Percentiles rank a stretch among this genome's conserved stretches.
Conservation (phyloP, 768 basidiomycete genomes). For the Trametes sanguinea region DNA sequence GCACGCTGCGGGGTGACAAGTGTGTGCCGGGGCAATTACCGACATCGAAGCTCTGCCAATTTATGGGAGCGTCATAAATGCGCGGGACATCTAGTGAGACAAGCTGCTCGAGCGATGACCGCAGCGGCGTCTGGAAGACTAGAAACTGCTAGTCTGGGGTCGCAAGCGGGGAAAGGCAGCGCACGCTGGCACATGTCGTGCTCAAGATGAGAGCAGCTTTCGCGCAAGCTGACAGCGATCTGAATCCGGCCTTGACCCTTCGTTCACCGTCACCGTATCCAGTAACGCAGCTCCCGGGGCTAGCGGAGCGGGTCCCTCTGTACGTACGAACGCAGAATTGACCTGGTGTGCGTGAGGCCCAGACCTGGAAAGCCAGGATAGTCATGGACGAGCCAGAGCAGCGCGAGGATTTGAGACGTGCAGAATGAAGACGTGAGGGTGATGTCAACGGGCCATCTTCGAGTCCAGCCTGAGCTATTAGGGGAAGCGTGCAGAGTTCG, state of each 20-base stretch:
- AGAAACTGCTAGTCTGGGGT: not conserved
- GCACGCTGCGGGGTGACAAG: not conserved
- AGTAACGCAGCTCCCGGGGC: conserved; percentile 1
- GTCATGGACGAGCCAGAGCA: not conserved
- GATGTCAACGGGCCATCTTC: conserved; percentile 9
- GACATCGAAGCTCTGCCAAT: not conserved
- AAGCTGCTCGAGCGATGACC: not conserved
- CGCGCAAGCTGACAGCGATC: not conserved
- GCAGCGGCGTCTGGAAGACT: not conserved
- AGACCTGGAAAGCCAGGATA: not conserved
- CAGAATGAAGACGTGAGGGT: conserved; percentile 6
- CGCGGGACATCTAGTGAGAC: too few species aligned
- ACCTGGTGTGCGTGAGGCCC: conserved; percentile 3
- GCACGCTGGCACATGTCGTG: not conserved
- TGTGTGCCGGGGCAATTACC: not conserved
- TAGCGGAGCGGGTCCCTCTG: conserved; percentile 3
- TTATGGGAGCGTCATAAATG: not conserved
- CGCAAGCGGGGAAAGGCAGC: not conserved
- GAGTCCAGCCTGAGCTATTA: conserved; percentile 5
- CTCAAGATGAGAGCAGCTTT: not conserved
- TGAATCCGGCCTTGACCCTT: not conserved
- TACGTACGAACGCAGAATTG: conserved; percentile 12
- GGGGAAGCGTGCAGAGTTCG: conserved; percentile 1
- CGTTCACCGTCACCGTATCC: not conserved
- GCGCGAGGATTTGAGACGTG: not conserved